These are phyloP conservation scores for Ceriops tagal DNA, from an alignment of 345 rosid species.

Conservation along the genomic window DNA sequence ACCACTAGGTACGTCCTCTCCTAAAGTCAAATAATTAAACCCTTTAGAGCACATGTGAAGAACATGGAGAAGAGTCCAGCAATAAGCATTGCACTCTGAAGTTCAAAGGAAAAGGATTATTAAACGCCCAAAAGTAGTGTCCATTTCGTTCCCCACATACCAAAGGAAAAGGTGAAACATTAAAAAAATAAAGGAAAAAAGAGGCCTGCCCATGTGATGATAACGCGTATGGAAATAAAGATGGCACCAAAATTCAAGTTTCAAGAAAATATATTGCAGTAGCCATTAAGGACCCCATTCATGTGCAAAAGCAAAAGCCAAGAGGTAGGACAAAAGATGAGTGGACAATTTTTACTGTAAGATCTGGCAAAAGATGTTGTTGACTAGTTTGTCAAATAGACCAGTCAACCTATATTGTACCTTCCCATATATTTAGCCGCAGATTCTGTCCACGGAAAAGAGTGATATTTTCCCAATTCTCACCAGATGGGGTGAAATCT, in stretches of 20 bases:
- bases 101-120: background rate
- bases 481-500: slow-evolving; percentile 18
- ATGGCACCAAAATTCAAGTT: slow-evolving; percentile 12
- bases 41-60: slow-evolving; percentile 31
- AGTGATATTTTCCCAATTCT: background rate
- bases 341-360: slow-evolving; percentile 26
- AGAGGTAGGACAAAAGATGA: slow-evolving; percentile 24
- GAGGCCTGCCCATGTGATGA: slow-evolving; percentile 13
- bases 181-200: background rate
- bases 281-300: slow-evolving; percentile 33
- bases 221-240: slow-evolving; percentile 9
- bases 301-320: slow-evolving; percentile 32
- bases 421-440: slow-evolving; percentile 27
- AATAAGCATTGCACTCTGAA: background rate
- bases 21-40: slow-evolving; percentile 17
- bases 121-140: background rate
- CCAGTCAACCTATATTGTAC: slow-evolving; percentile 22
- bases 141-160: slow-evolving; percentile 8
- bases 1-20: slow-evolving; percentile 9
- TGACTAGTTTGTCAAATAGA: slow-evolving; percentile 27
- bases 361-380: slow-evolving; percentile 18
- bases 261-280: slow-evolving; percentile 12
- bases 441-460: slow-evolving; percentile 33
- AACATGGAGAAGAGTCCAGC: slow-evolving; percentile 23
- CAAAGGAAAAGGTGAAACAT: background rate